phyloP scores from a whole-genome alignment of 2,329 filamentous ascomycete genomes.

The Aureobasidium zeae region DNA sequence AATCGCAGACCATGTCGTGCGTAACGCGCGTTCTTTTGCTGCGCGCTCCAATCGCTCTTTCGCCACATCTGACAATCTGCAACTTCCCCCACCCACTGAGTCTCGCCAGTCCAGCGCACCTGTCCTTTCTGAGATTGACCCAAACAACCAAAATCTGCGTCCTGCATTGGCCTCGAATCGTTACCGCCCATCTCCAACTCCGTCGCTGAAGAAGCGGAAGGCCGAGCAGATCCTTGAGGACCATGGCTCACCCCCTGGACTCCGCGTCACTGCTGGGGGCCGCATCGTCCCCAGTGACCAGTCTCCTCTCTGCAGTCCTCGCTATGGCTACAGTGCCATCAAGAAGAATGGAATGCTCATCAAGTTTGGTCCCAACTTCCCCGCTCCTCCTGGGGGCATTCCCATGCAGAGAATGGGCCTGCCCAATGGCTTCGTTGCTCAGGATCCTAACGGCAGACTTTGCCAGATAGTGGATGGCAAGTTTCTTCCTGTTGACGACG shows the following conservation, averaged over 20 bases:
- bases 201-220: conserved; percentile 42
- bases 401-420: conserved; percentile 22
- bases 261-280: conserved; percentile 45
- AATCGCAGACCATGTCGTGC: conserved; percentile 30
- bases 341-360: conserved; percentile 30
- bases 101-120: conserved; percentile 16
- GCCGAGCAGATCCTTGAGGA: conserved; percentile 42
- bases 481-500: conserved; percentile 27
- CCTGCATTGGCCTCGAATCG: conserved; percentile 18
- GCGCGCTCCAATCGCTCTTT: conserved; percentile 30
- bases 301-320: conserved; percentile 31
- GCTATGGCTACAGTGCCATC: conserved; percentile 31
- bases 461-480: conserved; percentile 32
- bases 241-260: conserved; percentile 42
- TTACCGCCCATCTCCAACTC: conserved; percentile 37
- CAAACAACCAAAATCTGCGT: conserved; percentile 26
- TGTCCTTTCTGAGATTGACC: conserved; percentile 27
- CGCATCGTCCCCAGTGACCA: conserved; percentile 42
- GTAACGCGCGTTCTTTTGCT: conserved; percentile 29
- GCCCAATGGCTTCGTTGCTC: conserved; percentile 29
- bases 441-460: conserved; percentile 28
- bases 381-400: conserved; percentile 22
- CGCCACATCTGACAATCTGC: conserved; percentile 23
- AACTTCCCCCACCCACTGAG: conserved; percentile 21
- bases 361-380: conserved; percentile 30